These are phyloP conservation scores for Citrus sp. DNA, from an alignment of 345 rosid genomes.

Conservation along the genomic window DNA sequence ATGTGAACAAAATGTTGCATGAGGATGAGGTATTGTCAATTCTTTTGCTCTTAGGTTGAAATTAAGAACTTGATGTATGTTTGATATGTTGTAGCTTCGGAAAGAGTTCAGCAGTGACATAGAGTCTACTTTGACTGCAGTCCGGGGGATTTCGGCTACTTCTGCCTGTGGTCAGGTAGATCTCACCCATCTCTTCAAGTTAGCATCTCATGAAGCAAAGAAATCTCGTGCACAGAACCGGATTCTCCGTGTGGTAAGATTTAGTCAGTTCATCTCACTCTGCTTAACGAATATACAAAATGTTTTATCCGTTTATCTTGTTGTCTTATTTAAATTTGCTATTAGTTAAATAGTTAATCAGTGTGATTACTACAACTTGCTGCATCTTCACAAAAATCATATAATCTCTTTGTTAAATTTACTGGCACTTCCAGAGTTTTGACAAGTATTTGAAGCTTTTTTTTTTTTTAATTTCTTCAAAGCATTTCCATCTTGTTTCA, in stretches of 20 bases:
- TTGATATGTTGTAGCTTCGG: slow-evolving; percentile 39
- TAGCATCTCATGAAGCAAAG: slow-evolving; percentile 86
- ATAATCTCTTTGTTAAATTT: neutral
- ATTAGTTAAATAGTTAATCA: neutral
- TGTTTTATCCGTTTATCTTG: neutral
- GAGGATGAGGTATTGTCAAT: neutral
- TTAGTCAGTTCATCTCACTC: neutral
- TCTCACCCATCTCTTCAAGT: slow-evolving; percentile 70
- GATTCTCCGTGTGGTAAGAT: slow-evolving; percentile 76
- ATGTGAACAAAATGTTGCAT: neutral
- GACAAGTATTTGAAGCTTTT: neutral
- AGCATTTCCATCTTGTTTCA: neutral
- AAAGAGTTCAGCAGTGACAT: slow-evolving; percentile 81
- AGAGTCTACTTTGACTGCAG: slow-evolving; percentile 56
- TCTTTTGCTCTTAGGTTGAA: neutral
- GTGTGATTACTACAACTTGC: neutral
- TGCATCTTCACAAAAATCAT: neutral
- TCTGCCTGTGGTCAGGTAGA: slow-evolving; percentile 73
- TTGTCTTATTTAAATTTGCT: neutral
- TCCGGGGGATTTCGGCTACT: slow-evolving; percentile 60
- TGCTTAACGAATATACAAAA: neutral
- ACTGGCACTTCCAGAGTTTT: neutral
- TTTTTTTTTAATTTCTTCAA: neutral
- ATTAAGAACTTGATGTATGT: neutral
- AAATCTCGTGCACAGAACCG: slow-evolving; percentile 66